Base-by-base conservation (phyloP, 371 early-diverging fungal genomes). In the Actinomortierella ambigua region DNA sequence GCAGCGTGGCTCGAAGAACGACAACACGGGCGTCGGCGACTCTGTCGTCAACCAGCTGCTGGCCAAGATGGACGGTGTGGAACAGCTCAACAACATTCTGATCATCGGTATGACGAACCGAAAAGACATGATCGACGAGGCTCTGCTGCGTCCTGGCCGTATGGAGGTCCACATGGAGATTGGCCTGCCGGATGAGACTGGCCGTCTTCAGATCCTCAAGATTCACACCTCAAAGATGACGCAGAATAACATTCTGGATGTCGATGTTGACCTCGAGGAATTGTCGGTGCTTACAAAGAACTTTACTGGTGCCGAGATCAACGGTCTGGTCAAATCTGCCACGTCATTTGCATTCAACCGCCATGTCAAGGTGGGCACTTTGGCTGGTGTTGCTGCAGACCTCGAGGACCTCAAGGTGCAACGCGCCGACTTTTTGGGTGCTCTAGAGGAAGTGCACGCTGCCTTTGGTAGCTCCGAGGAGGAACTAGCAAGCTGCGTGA, bases 101-200 rank as follows among this genome's bases (percentile, higher is more conserved):
- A 90, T 98, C 46, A 97, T 98, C 61, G 99, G 97, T 69, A 99
- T 99, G 94, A 99, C 99, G 43, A 99, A 99, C 80, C 84, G 99
- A 65, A 91, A 97, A 65, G 99, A 99, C 68, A 94, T 98, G 90
- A 96, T 96, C 58, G 99, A 97, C 78, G 98, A 96, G 69, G 99
- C 99, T 2, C 77, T 99, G 63, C 78, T 99, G 55, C 94, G 99
- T 68, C 98, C 99, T 27, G 99, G 85, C 23, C 93, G 99, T 80
- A 81, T 99, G 64, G 99, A 99, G 78, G 95, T 97, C 0, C 97
- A 98, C 59, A 92, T 99, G 88, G 96, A 98, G 77, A 93, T 99
- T 61, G 92, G 91, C 13, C 78, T 97, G 46, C 98, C 99, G 13
- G 97, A 98, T 79, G 95, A 94, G 70, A 68, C 82, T 3, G 98